A percentile compares a stretch with the other conserved stretches of the same genome.
Evolutionary conservation across 345 rosid genomes (phyloP).

Genomic region (Moricandia moricandioides): DNA sequence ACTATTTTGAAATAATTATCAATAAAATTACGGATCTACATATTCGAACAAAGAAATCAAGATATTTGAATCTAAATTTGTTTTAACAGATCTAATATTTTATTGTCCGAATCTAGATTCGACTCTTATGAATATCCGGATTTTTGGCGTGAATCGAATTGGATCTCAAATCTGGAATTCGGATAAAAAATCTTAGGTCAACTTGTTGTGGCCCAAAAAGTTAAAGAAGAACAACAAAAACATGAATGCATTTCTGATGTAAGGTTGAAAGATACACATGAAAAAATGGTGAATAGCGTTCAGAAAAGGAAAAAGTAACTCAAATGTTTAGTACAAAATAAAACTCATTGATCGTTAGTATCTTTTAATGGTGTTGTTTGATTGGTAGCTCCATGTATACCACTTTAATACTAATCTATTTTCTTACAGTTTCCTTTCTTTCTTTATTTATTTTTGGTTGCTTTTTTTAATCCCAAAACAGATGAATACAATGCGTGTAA

Average conservation of each 20-base stretch:
- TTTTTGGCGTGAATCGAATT: too few relatives aligned
- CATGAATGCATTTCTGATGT: not conserved
- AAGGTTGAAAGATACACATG: not conserved
- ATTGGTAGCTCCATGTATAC: not conserved
- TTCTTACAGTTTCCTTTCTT: not conserved
- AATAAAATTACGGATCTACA: too few relatives aligned
- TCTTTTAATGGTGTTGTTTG: not conserved
- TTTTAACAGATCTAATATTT: too few relatives aligned
- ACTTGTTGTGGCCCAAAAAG: not conserved
- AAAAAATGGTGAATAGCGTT: not conserved
- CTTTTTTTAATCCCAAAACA: not conserved
- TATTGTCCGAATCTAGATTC: too few relatives aligned
- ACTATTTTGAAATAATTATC: too few relatives aligned
- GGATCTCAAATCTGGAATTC: too few relatives aligned
- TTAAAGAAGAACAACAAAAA: not conserved
- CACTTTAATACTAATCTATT: not conserved
- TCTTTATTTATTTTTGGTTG: not conserved
- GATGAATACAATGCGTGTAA: slow-evolving; percentile 14
- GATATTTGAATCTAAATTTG: too few relatives aligned
- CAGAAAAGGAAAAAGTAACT: not conserved
- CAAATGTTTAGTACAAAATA: not conserved
- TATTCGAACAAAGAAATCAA: too few relatives aligned
- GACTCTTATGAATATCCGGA: too few relatives aligned
- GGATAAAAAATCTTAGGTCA: not conserved
- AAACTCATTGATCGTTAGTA: not conserved